Conservation (phyloP, 1,284 basidiomycete species). For the Rhodotorula sp. region DNA sequence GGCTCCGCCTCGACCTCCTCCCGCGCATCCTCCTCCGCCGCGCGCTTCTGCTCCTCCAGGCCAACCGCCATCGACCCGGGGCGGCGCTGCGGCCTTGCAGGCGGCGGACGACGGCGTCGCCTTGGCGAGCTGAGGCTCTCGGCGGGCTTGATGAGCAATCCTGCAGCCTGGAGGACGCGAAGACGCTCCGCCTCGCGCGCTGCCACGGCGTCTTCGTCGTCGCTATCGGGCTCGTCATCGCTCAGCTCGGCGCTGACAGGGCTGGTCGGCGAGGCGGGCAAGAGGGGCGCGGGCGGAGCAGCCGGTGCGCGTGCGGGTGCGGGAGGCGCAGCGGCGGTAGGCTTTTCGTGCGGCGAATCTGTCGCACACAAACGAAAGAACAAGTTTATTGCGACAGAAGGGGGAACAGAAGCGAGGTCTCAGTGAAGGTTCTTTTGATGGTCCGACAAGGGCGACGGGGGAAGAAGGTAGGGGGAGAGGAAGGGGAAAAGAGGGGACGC, state of each 20-base stretch:
- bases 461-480: slow-evolving; percentile 2
- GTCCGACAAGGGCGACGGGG: not conserved
- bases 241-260: slow-evolving; percentile 36
- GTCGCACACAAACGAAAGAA: not conserved
- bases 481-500: slow-evolving; percentile 37
- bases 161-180: slow-evolving; percentile 81
- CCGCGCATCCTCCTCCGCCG: slow-evolving; percentile 48
- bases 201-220: slow-evolving; percentile 53
- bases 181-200: slow-evolving; percentile 74
- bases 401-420: slow-evolving; percentile 11
- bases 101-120: slow-evolving; percentile 49
- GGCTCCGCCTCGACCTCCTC: slow-evolving; percentile 38
- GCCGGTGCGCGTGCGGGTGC: not conserved
- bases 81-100: slow-evolving; percentile 42
- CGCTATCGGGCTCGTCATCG: slow-evolving; percentile 48
- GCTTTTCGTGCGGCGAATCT: not conserved
- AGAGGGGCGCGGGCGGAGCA: not conserved
- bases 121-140: slow-evolving; percentile 53
- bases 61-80: slow-evolving; percentile 7
- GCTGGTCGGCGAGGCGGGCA: not conserved
- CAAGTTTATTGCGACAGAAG: slow-evolving; percentile 10
- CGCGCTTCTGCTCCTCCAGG: slow-evolving; percentile 35
- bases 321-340: not conserved
- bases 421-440: slow-evolving; percentile 12
- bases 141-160: slow-evolving; percentile 67